These are phyloP conservation scores for Anacardium occidentale DNA, from an alignment of 345 rosid species.

Conservation along the genomic window DNA sequence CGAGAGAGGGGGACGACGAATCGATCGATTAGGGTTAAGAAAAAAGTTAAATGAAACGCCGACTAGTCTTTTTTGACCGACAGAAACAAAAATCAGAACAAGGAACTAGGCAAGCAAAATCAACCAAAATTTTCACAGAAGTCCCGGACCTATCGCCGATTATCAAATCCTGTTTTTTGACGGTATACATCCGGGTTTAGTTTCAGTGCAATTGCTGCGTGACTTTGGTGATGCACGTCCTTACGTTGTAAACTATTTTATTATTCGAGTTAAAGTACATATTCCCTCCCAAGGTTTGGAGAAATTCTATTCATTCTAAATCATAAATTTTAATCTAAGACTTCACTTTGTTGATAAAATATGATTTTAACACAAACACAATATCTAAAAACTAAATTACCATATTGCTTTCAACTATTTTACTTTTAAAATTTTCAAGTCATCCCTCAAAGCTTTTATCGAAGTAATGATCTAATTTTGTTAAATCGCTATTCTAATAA, in stretches of 20 bases:
- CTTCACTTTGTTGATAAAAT: no score
- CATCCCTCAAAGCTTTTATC: no score
- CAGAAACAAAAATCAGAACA: slow-evolving; percentile 5
- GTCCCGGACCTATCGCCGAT: slow-evolving; percentile 72
- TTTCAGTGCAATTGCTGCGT: slow-evolving; percentile 42
- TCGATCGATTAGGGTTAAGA: slow-evolving; percentile 42
- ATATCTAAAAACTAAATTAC: no score
- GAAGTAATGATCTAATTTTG: no score
- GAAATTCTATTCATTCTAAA: no score
- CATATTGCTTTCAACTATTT: no score
- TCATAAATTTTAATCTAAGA: no score
- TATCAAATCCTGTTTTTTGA: slow-evolving; percentile 59
- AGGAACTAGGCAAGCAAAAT: neutral
- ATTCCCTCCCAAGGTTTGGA: no score
- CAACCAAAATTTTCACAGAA: slow-evolving; percentile 25
- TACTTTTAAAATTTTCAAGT: no score
- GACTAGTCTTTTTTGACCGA: slow-evolving; percentile 39
- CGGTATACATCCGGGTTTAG: slow-evolving; percentile 71
- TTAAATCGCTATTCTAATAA: no score
- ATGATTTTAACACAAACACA: no score
- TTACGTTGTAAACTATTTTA: neutral
- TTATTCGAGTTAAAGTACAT: no score
- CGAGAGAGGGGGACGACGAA: slow-evolving; percentile 17
- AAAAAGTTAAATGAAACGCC: slow-evolving; percentile 25
- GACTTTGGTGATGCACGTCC: slow-evolving; percentile 33